Evolutionary conservation across 1,284 basidiomycete species (phyloP).

Genomic region (Cryptococcus deneoformans): DNA sequence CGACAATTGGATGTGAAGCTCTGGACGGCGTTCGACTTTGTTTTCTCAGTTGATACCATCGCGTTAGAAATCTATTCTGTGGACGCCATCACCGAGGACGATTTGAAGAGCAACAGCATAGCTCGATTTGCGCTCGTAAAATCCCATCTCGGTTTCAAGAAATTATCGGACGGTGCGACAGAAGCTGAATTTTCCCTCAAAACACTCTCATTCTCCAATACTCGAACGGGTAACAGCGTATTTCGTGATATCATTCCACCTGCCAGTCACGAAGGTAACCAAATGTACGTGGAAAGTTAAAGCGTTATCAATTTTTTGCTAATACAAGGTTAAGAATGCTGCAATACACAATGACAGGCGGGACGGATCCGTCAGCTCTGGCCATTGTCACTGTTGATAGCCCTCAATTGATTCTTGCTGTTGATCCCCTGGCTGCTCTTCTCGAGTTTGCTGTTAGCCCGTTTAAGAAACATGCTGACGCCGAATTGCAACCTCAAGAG

Average conservation of each 20-base stretch:
- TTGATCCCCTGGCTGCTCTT: slow-evolving; percentile 88
- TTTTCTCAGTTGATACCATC: slow-evolving; percentile 70
- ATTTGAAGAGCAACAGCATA: slow-evolving; percentile 76
- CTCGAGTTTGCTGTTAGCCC: slow-evolving; percentile 79
- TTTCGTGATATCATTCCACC: slow-evolving; percentile 97
- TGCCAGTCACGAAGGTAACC: slow-evolving; percentile 83
- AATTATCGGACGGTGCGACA: slow-evolving; percentile 74
- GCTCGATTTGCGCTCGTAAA: slow-evolving; percentile 80
- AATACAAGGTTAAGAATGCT: slow-evolving; percentile 60
- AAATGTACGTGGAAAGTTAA: slow-evolving; percentile 55
- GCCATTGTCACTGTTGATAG: slow-evolving; percentile 89
- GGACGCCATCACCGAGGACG: slow-evolving; percentile 59
- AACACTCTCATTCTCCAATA: slow-evolving; percentile 91
- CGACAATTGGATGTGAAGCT: slow-evolving; percentile 20
- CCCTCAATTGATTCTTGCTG: slow-evolving; percentile 88
- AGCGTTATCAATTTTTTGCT: not conserved
- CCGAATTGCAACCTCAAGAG: slow-evolving; percentile 1
- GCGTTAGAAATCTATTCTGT: slow-evolving; percentile 90
- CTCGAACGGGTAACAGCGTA: slow-evolving; percentile 72
- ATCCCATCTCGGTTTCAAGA: slow-evolving; percentile 76
- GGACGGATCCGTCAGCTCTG: slow-evolving; percentile 59
- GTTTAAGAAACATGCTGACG: slow-evolving; percentile 46
- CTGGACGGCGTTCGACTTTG: slow-evolving; percentile 72
- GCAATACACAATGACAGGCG: slow-evolving; percentile 73
- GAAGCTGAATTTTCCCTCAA: slow-evolving; percentile 85